Percentiles rank a stretch among this genome's conserved stretches.
phyloP scores from a whole-genome alignment of 2,329 filamentous ascomycete genomes.

The Penicillium capsulatum region DNA sequence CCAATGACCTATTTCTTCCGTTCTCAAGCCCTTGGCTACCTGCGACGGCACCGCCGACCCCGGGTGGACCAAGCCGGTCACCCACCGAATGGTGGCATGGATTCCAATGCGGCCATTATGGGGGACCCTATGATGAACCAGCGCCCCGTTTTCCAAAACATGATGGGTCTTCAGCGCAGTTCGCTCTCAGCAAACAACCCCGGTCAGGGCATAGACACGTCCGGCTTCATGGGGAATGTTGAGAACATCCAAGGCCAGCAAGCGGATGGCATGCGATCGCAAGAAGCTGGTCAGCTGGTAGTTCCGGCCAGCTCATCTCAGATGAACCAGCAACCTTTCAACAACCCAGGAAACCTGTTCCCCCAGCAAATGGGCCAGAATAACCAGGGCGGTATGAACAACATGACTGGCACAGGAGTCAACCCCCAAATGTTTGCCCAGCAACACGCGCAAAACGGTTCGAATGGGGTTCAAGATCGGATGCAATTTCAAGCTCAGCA shows the following conservation, averaged over 20 bases:
- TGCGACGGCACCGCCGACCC: slow-evolving; percentile 35
- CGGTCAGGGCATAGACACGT: slow-evolving; percentile 30
- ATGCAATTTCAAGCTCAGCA: slow-evolving; percentile 35
- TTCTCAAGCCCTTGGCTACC: slow-evolving; percentile 44
- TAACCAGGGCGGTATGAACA: slow-evolving; percentile 35
- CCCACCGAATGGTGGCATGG: slow-evolving; percentile 26
- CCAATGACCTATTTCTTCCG: slow-evolving; percentile 51
- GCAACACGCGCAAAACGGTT: slow-evolving; percentile 41
- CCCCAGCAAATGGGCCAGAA: slow-evolving; percentile 42
- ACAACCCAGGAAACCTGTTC: slow-evolving; percentile 42
- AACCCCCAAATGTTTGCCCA: slow-evolving; percentile 42
- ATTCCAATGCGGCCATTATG: slow-evolving; percentile 33
- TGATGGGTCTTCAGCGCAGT: slow-evolving; percentile 40
- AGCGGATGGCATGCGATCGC: slow-evolving; percentile 57
- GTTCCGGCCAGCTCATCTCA: slow-evolving; percentile 60
- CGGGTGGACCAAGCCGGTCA: slow-evolving; percentile 34
- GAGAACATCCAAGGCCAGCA: slow-evolving; percentile 58
- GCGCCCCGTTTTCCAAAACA: slow-evolving; percentile 40
- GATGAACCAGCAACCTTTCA: slow-evolving; percentile 42
- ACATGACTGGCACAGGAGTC: slow-evolving; percentile 35
- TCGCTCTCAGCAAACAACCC: slow-evolving; percentile 32
- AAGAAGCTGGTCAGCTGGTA: slow-evolving; percentile 59
- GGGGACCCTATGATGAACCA: slow-evolving; percentile 37
- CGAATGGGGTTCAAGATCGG: slow-evolving; percentile 43
- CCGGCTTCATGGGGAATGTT: slow-evolving; percentile 45